Evolutionary conservation across 441 rosid genomes (phyloP), one percentile per base, ranked within the genome.

Genomic region (Corymbia calophylla): DNA sequence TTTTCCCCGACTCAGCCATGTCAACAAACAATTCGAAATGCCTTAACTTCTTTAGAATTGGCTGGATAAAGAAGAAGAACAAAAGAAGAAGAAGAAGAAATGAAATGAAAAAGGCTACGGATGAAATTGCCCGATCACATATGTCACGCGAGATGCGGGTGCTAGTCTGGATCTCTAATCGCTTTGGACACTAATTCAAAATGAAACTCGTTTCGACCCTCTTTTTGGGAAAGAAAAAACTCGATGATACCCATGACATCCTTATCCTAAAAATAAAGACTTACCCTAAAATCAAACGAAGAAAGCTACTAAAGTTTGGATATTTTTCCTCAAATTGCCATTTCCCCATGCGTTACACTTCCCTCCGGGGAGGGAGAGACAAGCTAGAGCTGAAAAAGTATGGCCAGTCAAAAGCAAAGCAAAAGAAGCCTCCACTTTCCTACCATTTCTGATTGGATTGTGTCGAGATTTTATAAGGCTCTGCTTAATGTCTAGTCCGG

Each of bases 171-270:
- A 18, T 18, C 21, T 23, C 6, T 10, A 1, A 55, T 64, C 2
- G 9, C 73, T n/a, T 4, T 10, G 16, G 2, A 2, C 5, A 8
- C 16, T 1, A 21, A 73, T 3, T 6, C 0, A 17, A 13, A 73
- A 44, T 1, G 47, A 77, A 12, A 13, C 23, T 15, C 17, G 4
- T 7, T 73, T 21, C 9, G 27, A 12, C 4, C 2, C 17, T 14
- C 39, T 12, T 39, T 9, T 12, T 6, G 16, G 16, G 17, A 12
- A 39, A 14, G 4, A 21, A 39, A 73, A 6, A 77, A 6, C 44
- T 11, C 9, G 3, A 11, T 6, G 17, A 5, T 17, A 39, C 39
- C 12, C 23, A 16, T n/a, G 73, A 10, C 73, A 15, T n/a, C 35
- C 73, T n/a, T 4, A 64, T n/a, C 35, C 35, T 8, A 21, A 1